These are phyloP conservation scores for Saksenaea vasiformis DNA, from an alignment of 371 early-diverging fungal species.

Conservation along the genomic window DNA sequence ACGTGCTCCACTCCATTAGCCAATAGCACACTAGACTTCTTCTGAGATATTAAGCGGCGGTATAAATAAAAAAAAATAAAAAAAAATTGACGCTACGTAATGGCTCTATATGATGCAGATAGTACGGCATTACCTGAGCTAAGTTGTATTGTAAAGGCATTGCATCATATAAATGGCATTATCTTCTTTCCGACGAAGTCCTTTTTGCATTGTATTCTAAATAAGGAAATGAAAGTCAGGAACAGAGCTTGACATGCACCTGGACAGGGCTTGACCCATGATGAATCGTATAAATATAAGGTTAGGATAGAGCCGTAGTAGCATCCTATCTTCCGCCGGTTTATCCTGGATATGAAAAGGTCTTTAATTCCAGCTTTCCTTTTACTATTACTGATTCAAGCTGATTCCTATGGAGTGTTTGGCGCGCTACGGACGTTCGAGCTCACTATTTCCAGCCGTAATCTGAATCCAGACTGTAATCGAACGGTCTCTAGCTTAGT, in stretches of 20 bases:
- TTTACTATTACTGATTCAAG: neutral
- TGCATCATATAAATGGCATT: neutral
- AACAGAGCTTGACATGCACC: conserved; percentile 1
- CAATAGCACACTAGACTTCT: neutral
- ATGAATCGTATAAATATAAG: neutral
- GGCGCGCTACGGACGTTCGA: conserved; percentile 14
- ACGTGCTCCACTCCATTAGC: neutral
- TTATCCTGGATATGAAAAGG: neutral
- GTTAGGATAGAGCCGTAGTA: neutral
- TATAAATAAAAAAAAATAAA: neutral
- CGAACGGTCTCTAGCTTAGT: conserved; percentile 10
- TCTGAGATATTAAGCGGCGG: neutral
- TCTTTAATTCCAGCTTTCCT: neutral
- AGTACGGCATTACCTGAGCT: no score
- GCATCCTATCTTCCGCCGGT: neutral
- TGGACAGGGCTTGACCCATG: neutral
- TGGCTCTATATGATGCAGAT: no score
- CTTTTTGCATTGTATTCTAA: neutral
- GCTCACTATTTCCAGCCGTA: conserved; percentile 9
- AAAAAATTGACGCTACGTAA: no score
- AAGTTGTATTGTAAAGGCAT: no score
- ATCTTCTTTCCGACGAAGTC: neutral
- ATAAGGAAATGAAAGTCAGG: neutral
- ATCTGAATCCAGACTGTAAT: conserved; percentile 33
- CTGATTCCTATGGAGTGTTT: neutral